Conservation (phyloP, 495 filamentous ascomycete species). For the Schizothecium vesticola region DNA sequence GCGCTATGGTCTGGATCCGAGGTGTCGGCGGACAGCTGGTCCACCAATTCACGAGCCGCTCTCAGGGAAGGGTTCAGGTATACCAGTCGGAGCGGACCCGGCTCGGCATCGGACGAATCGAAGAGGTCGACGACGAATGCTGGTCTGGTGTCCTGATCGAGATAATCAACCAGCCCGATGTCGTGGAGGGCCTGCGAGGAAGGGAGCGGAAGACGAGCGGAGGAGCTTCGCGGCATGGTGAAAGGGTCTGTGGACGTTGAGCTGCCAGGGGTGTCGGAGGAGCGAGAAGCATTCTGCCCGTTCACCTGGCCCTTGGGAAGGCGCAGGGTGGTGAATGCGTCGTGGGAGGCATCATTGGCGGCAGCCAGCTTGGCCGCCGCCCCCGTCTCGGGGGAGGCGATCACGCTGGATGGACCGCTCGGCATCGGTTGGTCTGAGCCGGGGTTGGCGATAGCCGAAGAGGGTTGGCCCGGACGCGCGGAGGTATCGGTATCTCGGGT, state of each 20-base stretch:
- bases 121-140: constrained; percentile 63
- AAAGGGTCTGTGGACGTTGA: constrained; percentile 40
- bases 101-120: constrained; percentile 45
- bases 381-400: constrained; percentile 30
- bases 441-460: constrained; percentile 41
- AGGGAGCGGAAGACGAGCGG: constrained; percentile 33
- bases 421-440: constrained; percentile 42
- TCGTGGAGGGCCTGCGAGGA: constrained; percentile 46
- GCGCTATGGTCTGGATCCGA: constrained; percentile 32
- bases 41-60: constrained; percentile 41
- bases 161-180: constrained; percentile 57
- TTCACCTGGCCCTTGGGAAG: constrained; percentile 56
- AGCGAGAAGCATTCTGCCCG: constrained; percentile 42
- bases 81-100: constrained; percentile 49
- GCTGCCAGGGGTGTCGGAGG: constrained; percentile 45
- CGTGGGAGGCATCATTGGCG: constrained; percentile 36
- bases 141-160: constrained; percentile 62
- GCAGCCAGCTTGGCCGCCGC: constrained; percentile 57
- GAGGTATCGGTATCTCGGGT: constrained; percentile 21
- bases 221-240: constrained; percentile 37
- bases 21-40: constrained; percentile 43
- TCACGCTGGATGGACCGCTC: constrained; percentile 48
- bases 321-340: constrained; percentile 59
- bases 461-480: constrained; percentile 44
- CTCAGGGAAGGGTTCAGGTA: constrained; percentile 58